Base-by-base conservation (phyloP, 176 grass and related monocot species). In the Carex littledalei region DNA sequence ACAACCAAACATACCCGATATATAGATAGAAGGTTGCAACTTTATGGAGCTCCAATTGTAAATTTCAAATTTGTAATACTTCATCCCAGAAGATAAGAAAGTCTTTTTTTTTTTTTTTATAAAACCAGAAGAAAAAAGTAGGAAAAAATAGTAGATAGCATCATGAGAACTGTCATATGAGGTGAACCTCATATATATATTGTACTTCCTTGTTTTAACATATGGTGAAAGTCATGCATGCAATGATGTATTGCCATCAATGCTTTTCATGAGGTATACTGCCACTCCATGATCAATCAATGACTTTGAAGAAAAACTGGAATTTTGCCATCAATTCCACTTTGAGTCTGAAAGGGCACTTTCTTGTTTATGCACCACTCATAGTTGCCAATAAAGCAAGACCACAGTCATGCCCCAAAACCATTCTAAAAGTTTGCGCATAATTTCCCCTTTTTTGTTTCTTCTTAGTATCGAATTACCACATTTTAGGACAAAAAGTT, bases 281-380 rank as follows among this genome's bases (percentile, higher is more conserved):
- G 72, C 47, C 72, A 54, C 72, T 76, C 49, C 45, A 77, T 77
- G 49, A 17, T 32, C 22, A 29, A 77, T 77, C 73, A 77, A 77
- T 77, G 10, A 7, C 73, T 55, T 8, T 2, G 12, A 49, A 77
- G 73, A 55, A 77, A 76, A 77, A 8, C 1, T 72, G 17, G 39
- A n/a, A 72, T 4, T 39, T 72, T 21, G 68, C 68, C 17, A 47
- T 72, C 41, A 72, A 39, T 18, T 21, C 39, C 60, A 63, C 60
- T 52, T 73, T 24, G 71, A 24, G 43, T 76, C 21, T 24, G 14
- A 13, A 53, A 76, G 45, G 72, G 1, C 21, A 4, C 43, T 76
- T 76, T 76, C 1, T 24, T 24, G 21, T 63, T 63, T 26, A 54
- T 53, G 32, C 14, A 68, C 0, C 21, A 66, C 26, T 66, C 57